These are phyloP conservation scores for Tieghemiomyces parasiticus DNA, from an alignment of 192 early-diverging fungal genomes.

Conservation along the genomic window DNA sequence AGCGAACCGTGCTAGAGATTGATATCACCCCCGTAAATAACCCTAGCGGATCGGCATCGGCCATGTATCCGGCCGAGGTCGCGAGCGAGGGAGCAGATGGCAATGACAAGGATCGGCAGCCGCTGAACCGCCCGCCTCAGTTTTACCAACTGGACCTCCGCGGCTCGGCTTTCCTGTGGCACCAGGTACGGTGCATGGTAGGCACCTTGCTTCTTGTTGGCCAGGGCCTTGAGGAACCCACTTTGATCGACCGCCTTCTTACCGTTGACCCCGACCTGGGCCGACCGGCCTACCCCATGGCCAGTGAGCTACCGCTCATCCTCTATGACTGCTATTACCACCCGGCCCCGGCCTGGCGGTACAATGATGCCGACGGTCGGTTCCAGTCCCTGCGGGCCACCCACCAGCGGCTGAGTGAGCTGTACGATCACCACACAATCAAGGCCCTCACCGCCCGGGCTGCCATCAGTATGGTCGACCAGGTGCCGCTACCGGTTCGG, in stretches of 20 bases:
- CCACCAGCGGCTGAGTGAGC: background rate
- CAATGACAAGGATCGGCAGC: slow-evolving; percentile 11
- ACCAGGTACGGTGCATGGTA: slow-evolving; percentile 97
- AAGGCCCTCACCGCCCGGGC: slow-evolving; percentile 8
- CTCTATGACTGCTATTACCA: slow-evolving; percentile 55
- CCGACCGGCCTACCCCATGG: slow-evolving; percentile 87
- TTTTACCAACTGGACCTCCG: slow-evolving; percentile 60
- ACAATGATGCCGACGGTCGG: background rate
- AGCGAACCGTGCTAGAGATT: slow-evolving; percentile 51
- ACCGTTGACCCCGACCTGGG: slow-evolving; percentile 45
- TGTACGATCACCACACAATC: background rate
- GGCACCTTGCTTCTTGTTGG: slow-evolving; percentile 76
- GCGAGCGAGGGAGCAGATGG: too few relatives aligned
- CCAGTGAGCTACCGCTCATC: slow-evolving; percentile 75
- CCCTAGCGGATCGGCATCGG: too few relatives aligned
- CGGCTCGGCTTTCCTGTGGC: slow-evolving; percentile 91
- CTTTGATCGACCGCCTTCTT: slow-evolving; percentile 48
- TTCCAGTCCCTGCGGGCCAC: background rate
- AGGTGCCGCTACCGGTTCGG: background rate
- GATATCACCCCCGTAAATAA: slow-evolving; percentile 32
- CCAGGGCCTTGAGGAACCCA: slow-evolving; percentile 56
- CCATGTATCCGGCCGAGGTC: too few relatives aligned
- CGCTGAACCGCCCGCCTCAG: slow-evolving; percentile 16
- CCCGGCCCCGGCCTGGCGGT: background rate
- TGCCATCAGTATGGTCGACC: background rate